Conservation (phyloP, 768 basidiomycete species). For the Boletus edulis region DNA sequence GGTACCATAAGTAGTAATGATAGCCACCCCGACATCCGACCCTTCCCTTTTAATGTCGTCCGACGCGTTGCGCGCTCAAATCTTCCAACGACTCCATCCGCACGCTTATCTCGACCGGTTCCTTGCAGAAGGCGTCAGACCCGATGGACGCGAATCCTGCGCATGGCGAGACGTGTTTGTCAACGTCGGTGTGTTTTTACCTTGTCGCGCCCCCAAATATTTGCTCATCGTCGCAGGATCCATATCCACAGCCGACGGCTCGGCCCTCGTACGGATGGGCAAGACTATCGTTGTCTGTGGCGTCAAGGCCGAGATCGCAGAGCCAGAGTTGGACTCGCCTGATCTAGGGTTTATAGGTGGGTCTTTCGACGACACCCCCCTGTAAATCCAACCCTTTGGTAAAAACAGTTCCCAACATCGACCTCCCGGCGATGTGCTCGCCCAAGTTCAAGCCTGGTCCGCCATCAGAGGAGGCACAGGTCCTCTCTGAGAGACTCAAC, state of each 20-base stretch:
- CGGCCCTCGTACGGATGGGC: slow-evolving; percentile 86
- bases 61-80: slow-evolving; percentile 34
- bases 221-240: slow-evolving; percentile 54
- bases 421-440: slow-evolving; percentile 90
- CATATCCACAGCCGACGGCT: slow-evolving; percentile 91
- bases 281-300: slow-evolving; percentile 96
- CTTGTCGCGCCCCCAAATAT: background rate
- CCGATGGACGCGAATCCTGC: slow-evolving; percentile 73
- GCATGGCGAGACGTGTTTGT: slow-evolving; percentile 75
- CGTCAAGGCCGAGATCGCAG: slow-evolving; percentile 92
- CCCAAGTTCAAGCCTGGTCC: slow-evolving; percentile 95
- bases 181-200: slow-evolving; percentile 65
- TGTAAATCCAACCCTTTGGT: background rate
- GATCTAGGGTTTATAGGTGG: slow-evolving; percentile 80
- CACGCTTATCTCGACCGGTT: slow-evolving; percentile 86
- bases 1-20: too few relatives aligned
- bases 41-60: slow-evolving; percentile 8
- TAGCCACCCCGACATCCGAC: too few relatives aligned
- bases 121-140: slow-evolving; percentile 70
- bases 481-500: slow-evolving; percentile 79
- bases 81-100: slow-evolving; percentile 90
- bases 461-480: slow-evolving; percentile 91
- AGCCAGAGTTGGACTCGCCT: slow-evolving; percentile 78
- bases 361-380: background rate
- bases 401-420: slow-evolving; percentile 83